Conservation (phyloP, 495 filamentous ascomycete genomes). For the Apiosordaria backusii region DNA sequence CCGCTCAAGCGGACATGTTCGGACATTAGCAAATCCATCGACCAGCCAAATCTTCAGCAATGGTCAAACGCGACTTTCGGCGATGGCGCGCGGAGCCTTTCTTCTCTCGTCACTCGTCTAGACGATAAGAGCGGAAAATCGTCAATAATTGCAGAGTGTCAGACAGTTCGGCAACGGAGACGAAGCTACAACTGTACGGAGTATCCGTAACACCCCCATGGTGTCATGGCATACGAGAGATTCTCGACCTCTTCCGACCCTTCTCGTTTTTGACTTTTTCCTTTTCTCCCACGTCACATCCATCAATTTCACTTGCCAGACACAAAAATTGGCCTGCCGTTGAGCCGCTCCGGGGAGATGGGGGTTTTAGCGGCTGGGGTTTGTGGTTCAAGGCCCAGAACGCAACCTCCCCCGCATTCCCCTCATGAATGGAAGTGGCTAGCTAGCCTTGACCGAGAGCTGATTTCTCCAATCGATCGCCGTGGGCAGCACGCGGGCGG, state of each 20-base stretch:
- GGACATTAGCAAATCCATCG: slow-evolving; percentile 1
- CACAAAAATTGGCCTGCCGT: background rate
- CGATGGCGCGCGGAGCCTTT: background rate
- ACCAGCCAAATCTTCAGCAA: background rate
- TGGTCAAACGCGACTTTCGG: slow-evolving; percentile 1
- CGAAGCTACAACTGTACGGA: background rate
- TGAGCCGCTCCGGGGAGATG: background rate
- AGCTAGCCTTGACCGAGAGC: background rate
- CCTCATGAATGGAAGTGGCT: background rate
- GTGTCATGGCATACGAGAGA: background rate
- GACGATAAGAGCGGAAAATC: background rate
- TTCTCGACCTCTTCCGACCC: slow-evolving; percentile 5
- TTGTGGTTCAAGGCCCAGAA: background rate
- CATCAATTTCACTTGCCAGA: background rate
- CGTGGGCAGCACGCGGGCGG: background rate
- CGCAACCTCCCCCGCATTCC: slow-evolving; percentile 10
- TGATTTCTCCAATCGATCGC: slow-evolving; percentile 6
- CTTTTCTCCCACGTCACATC: background rate
- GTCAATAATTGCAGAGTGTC: background rate
- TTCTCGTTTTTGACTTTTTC: background rate
- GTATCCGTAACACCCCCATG: background rate
- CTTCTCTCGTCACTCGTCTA: background rate
- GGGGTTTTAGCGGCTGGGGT: background rate
- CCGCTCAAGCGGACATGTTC: slow-evolving; percentile 9
- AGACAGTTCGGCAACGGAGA: background rate